Evolutionary conservation across 768 basidiomycete species (phyloP).

Genomic region (Xerocomus brunneocitrinus): DNA sequence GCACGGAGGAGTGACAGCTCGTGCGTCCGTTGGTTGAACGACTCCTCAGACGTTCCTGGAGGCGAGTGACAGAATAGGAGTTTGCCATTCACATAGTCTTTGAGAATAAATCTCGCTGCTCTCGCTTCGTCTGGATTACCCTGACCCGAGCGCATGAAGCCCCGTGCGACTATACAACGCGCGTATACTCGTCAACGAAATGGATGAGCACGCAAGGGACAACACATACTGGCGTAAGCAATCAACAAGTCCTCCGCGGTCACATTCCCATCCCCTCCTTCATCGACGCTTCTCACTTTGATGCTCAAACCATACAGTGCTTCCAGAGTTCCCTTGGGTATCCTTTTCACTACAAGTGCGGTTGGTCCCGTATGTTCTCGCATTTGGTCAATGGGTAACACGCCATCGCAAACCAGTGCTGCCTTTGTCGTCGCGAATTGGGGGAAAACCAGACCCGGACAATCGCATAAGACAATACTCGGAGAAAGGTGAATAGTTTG

Average conservation of each 20-base stretch:
- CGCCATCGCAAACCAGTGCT: conserved; percentile 93
- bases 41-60: conserved; percentile 58
- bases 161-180: conserved; percentile 71
- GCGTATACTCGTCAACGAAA: conserved; percentile 14
- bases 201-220: background rate
- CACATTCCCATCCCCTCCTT: conserved; percentile 76
- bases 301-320: conserved; percentile 84
- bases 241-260: conserved; percentile 79
- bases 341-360: conserved; percentile 67
- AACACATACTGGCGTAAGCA: conserved; percentile 83
- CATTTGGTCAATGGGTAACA: conserved; percentile 96
- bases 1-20: conserved; percentile 54
- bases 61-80: conserved; percentile 88
- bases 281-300: conserved; percentile 58
- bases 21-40: conserved; percentile 74
- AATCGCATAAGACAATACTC: conserved; percentile 86
- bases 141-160: conserved; percentile 88
- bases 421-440: conserved; percentile 98
- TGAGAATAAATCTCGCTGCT: conserved; percentile 86
- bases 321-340: conserved; percentile 83
- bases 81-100: conserved; percentile 96
- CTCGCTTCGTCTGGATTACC: conserved; percentile 97
- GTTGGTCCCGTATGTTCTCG: conserved; percentile 87
- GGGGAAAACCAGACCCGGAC: conserved; percentile 96
- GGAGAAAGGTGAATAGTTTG: conserved; percentile 95